Percentiles rank a stretch among this genome's conserved stretches.
These are phyloP conservation scores for Dryadomyces quercus-mongolicae DNA, from an alignment of 2,329 filamentous ascomycete species.

Conservation along the genomic window DNA sequence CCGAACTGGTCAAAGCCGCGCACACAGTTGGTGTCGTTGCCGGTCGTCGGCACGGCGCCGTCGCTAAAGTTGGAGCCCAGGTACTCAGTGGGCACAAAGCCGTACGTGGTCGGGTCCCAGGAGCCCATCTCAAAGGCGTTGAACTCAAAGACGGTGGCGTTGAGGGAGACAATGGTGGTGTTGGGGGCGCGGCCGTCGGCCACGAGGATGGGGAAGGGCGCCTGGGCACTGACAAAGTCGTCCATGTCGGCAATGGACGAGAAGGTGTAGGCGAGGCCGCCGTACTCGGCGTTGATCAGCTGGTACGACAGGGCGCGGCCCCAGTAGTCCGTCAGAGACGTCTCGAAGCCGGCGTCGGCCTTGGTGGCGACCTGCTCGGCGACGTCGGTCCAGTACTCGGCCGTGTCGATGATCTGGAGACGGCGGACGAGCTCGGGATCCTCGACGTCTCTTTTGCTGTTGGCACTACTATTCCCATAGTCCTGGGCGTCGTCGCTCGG, in stretches of 20 bases:
- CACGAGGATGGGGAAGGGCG: constrained; percentile 37
- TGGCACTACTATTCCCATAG: constrained; percentile 3
- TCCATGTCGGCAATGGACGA: constrained; percentile 48
- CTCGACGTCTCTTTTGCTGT: background rate
- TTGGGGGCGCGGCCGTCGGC: constrained; percentile 34
- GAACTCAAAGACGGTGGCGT: constrained; percentile 54
- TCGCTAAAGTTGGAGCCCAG: constrained; percentile 45
- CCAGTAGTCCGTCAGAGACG: constrained; percentile 81
- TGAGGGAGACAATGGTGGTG: constrained; percentile 31
- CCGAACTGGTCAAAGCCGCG: constrained; percentile 73
- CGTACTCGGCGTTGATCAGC: constrained; percentile 62
- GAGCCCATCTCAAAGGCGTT: constrained; percentile 54
- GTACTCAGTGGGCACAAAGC: constrained; percentile 48
- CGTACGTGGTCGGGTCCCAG: constrained; percentile 46
- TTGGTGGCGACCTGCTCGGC: constrained; percentile 47
- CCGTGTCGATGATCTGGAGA: constrained; percentile 16
- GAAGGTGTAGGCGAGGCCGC: constrained; percentile 68
- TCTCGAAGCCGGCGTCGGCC: constrained; percentile 48
- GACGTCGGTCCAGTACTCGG: constrained; percentile 48
- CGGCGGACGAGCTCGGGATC: constrained; percentile 5
- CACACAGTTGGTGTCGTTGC: constrained; percentile 47
- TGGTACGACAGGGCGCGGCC: constrained; percentile 78
- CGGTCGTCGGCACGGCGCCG: constrained; percentile 38
- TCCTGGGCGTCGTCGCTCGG: constrained; percentile 17
- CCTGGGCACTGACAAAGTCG: constrained; percentile 27